phyloP scores from a whole-genome alignment of 2,329 filamentous ascomycete species.

The Phialophora tarda region DNA sequence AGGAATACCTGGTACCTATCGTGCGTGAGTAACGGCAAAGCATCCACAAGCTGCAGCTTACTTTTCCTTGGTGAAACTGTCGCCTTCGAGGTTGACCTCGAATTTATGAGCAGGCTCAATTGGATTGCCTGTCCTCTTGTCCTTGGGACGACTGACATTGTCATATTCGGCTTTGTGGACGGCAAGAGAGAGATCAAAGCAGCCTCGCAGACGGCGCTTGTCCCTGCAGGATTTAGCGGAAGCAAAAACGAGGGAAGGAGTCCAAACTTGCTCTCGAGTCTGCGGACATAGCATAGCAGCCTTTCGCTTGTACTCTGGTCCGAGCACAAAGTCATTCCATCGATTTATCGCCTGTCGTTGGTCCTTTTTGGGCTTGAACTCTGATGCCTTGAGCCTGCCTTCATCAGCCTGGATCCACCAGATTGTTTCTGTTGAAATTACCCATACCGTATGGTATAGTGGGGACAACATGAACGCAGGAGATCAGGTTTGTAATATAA shows the following conservation, averaged over 20 bases:
- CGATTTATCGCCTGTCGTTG: slow-evolving; percentile 56
- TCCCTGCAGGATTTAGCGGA: slow-evolving; percentile 44
- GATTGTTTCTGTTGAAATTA: slow-evolving; percentile 16
- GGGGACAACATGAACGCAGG: slow-evolving; percentile 82
- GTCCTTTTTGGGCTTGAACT: slow-evolving; percentile 52
- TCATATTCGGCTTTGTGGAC: slow-evolving; percentile 55
- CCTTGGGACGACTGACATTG: slow-evolving; percentile 51
- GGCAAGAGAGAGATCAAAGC: slow-evolving; percentile 51
- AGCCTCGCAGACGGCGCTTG: slow-evolving; percentile 50
- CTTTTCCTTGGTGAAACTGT: slow-evolving; percentile 55
- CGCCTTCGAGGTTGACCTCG: slow-evolving; percentile 55
- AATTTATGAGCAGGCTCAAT: slow-evolving; percentile 57
- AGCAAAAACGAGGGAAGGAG: background rate
- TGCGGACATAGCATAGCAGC: slow-evolving; percentile 53
- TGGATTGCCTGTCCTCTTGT: slow-evolving; percentile 50
- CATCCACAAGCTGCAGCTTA: slow-evolving; percentile 37
- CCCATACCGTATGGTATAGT: slow-evolving; percentile 63
- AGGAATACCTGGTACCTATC: slow-evolving; percentile 53
- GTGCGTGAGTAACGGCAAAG: background rate
- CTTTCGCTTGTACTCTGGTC: slow-evolving; percentile 54
- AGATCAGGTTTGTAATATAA: slow-evolving; percentile 63
- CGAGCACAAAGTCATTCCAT: slow-evolving; percentile 56
- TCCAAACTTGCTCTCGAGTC: slow-evolving; percentile 49
- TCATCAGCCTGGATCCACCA: slow-evolving; percentile 20
- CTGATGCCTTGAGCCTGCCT: slow-evolving; percentile 49